Percentiles rank a stretch among this genome's conserved stretches.
These are phyloP conservation scores for Boletus sp. DNA, from an alignment of 768 basidiomycete species.

Conservation along the genomic window DNA sequence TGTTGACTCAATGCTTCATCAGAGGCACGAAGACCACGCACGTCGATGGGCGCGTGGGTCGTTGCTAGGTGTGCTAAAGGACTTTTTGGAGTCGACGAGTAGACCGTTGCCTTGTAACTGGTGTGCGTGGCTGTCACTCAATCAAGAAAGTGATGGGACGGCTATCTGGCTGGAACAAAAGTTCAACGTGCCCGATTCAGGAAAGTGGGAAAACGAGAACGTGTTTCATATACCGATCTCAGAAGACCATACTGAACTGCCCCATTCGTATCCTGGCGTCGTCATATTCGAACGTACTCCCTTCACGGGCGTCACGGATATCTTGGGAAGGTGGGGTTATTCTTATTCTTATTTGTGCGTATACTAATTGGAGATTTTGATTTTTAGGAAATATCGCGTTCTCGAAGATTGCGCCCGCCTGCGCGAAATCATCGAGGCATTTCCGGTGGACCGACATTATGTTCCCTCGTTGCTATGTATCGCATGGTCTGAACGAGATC, in stretches of 20 bases:
- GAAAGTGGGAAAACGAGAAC: conserved; percentile 55
- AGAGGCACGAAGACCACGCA: conserved; percentile 73
- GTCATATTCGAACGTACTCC: conserved; percentile 78
- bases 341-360: neutral
- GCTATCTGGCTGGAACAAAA: conserved; percentile 80
- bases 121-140: conserved; percentile 72
- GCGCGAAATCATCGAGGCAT: conserved; percentile 54
- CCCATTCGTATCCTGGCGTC: conserved; percentile 50
- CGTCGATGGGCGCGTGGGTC: conserved; percentile 73
- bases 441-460: conserved; percentile 57
- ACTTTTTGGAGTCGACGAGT: conserved; percentile 37
- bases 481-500: conserved; percentile 51
- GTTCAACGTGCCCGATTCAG: conserved; percentile 64
- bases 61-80: conserved; percentile 44
- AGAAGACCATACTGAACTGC: conserved; percentile 15
- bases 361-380: neutral
- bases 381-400: conserved; percentile 59
- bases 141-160: conserved; percentile 68
- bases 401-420: conserved; percentile 72
- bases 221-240: conserved; percentile 57
- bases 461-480: conserved; percentile 59
- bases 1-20: conserved; percentile 10
- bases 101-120: conserved; percentile 40
- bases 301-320: conserved; percentile 55
- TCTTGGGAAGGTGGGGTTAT: conserved; percentile 57